Conservation (phyloP, 176 grass and related monocot species). For the Hordeum vulgare region MorexV3_pseudomolecules_assembly NC_058521.1:569489072-569489571, state of each 20-base stretch:
- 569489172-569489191: neutral
- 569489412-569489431: slow-evolving; percentile 69
- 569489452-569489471: neutral
- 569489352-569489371: slow-evolving; percentile 91
- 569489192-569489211: slow-evolving; percentile 1
- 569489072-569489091: slow-evolving; percentile 97
- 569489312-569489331: neutral
- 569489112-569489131: slow-evolving; percentile 82
- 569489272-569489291: slow-evolving; percentile 99
- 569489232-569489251: slow-evolving; percentile 97
- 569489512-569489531: slow-evolving; percentile 93
- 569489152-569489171: slow-evolving; percentile 33
- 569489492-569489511: slow-evolving; percentile 96
- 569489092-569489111: slow-evolving; percentile 87
- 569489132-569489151: slow-evolving; percentile 95
- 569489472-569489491: slow-evolving; percentile 42
- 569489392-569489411: slow-evolving; percentile 90
- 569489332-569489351: neutral
- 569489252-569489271: slow-evolving; percentile 98
- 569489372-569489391: slow-evolving; percentile 86
- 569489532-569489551: slow-evolving; percentile 78
- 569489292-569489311: slow-evolving; percentile 7
- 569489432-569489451: slow-evolving; percentile 21
- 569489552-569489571: slow-evolving; percentile 87
- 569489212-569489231: slow-evolving; percentile 24